These are phyloP conservation scores for Shiraia sp. DNA, from an alignment of 2,329 filamentous ascomycete genomes.

Conservation along the genomic window DNA sequence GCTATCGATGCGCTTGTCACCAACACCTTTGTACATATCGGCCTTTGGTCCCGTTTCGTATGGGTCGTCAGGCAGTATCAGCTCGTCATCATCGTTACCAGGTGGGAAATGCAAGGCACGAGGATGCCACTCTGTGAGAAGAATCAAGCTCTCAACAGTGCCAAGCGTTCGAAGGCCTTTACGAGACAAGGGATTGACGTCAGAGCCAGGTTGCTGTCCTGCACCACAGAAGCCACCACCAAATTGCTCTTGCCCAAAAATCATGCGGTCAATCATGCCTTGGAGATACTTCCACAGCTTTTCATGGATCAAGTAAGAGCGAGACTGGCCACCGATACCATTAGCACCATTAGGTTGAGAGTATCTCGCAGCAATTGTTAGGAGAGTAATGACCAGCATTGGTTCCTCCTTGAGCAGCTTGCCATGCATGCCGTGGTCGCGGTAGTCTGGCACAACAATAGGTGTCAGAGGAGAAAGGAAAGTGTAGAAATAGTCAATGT, in stretches of 20 bases:
- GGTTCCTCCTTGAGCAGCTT: constrained; percentile 87
- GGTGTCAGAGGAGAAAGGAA: constrained; percentile 90
- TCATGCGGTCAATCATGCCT: constrained; percentile 91
- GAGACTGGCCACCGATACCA: constrained; percentile 70
- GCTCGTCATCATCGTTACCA: constrained; percentile 66
- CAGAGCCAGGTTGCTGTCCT: constrained; percentile 68
- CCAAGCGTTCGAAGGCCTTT: constrained; percentile 84
- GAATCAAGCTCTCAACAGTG: constrained; percentile 90
- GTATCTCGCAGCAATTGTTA: constrained; percentile 90
- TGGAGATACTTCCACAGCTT: constrained; percentile 93
- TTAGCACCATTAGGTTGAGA: constrained; percentile 73
- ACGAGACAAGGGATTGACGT: constrained; percentile 61
- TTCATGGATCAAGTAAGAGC: constrained; percentile 90
- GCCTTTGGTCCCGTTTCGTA: constrained; percentile 48
- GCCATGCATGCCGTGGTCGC: constrained; percentile 76
- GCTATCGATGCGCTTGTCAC: constrained; percentile 84
- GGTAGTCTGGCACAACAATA: constrained; percentile 89
- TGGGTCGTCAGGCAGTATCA: constrained; percentile 70
- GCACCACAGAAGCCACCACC: constrained; percentile 83
- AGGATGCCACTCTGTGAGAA: constrained; percentile 97
- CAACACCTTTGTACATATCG: constrained; percentile 62
- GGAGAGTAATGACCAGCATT: constrained; percentile 85
- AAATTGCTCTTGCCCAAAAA: constrained; percentile 96
- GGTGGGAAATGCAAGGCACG: constrained; percentile 90
- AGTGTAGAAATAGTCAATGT: constrained; percentile 94